Evolutionary conservation across 2,329 filamentous ascomycete species (phyloP).

Genomic region (Clarireedia hainanense): DNA sequence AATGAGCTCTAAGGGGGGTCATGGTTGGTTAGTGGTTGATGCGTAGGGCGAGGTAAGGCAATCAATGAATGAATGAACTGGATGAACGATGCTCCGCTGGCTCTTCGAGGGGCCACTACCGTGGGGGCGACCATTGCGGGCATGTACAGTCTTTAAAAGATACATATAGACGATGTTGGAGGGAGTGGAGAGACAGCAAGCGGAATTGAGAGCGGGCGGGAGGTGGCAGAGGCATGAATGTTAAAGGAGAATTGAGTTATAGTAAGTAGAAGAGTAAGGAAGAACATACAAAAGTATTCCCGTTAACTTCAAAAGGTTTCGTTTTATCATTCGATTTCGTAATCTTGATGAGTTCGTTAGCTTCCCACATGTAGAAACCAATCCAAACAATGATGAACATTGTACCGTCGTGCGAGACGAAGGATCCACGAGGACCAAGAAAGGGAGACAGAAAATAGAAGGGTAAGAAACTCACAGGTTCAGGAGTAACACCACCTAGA

Average conservation of each 20-base stretch:
- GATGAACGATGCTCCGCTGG: too few relatives aligned
- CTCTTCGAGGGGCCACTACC: too few relatives aligned
- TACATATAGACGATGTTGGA: too few relatives aligned
- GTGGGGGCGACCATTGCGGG: too few relatives aligned
- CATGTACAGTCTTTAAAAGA: too few relatives aligned
- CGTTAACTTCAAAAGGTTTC: neutral
- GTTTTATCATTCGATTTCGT: slow-evolving; percentile 3
- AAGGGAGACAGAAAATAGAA: neutral
- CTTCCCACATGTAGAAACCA: neutral
- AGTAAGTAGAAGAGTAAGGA: neutral
- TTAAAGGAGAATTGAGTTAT: neutral
- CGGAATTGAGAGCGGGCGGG: too few relatives aligned
- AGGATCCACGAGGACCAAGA: too few relatives aligned
- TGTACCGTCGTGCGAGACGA: neutral
- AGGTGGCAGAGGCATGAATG: neutral
- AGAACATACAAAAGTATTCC: slow-evolving; percentile 4
- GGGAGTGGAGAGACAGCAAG: too few relatives aligned
- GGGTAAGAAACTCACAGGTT: neutral
- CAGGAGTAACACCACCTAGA: neutral
- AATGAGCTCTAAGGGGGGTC: neutral
- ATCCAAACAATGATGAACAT: neutral
- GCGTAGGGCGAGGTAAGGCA: neutral
- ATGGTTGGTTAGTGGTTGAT: neutral
- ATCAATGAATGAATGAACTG: too few relatives aligned
- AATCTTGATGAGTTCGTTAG: neutral